Evolutionary conservation across 2,329 filamentous ascomycete genomes (phyloP).

Genomic region (Microdochium trichocladiopsis): DNA sequence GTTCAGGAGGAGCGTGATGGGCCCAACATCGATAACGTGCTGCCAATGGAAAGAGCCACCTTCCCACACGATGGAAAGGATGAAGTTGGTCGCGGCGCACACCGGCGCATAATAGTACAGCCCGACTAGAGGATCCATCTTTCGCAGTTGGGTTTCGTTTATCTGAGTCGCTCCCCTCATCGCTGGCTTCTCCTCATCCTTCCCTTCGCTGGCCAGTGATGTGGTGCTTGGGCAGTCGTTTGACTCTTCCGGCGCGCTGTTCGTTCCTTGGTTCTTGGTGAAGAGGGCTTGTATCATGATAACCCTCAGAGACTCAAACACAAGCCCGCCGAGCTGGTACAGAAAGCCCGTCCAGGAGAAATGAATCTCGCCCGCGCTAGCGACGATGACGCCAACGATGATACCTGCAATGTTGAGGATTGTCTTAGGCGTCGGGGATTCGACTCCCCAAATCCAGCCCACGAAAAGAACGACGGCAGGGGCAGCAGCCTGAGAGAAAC

Average conservation of each 20-base stretch:
- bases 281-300: slow-evolving; percentile 84
- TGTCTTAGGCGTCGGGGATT: slow-evolving; percentile 36
- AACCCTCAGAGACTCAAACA: slow-evolving; percentile 74
- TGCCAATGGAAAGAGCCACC: slow-evolving; percentile 56
- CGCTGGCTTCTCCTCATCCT: not conserved
- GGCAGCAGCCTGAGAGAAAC: slow-evolving; percentile 44
- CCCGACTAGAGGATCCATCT: slow-evolving; percentile 85
- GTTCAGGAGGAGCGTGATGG: slow-evolving; percentile 62
- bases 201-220: not conserved
- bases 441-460: slow-evolving; percentile 52
- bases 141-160: slow-evolving; percentile 53
- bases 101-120: slow-evolving; percentile 87
- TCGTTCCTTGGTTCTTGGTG: not conserved
- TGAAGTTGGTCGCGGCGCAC: slow-evolving; percentile 74
- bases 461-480: slow-evolving; percentile 61
- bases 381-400: slow-evolving; percentile 44
- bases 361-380: slow-evolving; percentile 58
- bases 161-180: not conserved
- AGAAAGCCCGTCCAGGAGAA: slow-evolving; percentile 61
- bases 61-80: slow-evolving; percentile 65
- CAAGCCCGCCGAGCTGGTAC: slow-evolving; percentile 64
- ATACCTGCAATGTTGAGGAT: slow-evolving; percentile 46
- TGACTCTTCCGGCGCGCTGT: not conserved
- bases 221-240: not conserved
- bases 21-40: slow-evolving; percentile 59